Percentiles rank a stretch among this genome's conserved stretches.
Conservation (phyloP, 805 yeast genomes). For the Saccharomyces kudriavzevii region DNA sequence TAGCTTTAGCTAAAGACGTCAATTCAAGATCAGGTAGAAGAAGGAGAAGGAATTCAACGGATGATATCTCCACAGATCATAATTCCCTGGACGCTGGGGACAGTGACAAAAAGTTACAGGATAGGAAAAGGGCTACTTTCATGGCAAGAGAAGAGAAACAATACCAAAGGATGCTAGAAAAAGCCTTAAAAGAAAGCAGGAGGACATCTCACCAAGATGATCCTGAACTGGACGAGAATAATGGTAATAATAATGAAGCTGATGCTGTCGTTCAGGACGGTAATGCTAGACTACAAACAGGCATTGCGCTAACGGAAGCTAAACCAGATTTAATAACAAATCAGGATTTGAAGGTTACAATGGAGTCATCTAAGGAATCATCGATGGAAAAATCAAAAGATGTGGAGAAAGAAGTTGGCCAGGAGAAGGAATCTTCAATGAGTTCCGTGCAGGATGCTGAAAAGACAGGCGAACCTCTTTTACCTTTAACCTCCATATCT, state of each 20-base stretch:
- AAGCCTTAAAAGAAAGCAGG: constrained; percentile 36
- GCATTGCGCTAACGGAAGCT: constrained; percentile 4
- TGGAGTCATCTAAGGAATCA: background rate
- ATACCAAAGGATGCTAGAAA: constrained; percentile 35
- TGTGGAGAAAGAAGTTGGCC: background rate
- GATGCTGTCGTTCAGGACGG: background rate
- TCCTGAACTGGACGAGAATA: constrained; percentile 4
- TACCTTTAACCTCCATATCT: constrained; percentile 3
- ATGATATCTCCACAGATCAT: constrained; percentile 3
- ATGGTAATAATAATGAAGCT: constrained; percentile 7
- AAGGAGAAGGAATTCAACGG: constrained; percentile 3
- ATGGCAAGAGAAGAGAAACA: constrained; percentile 38
- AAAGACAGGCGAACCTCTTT: background rate
- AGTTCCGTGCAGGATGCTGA: background rate
- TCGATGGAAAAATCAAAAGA: background rate
- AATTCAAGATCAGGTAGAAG: constrained; percentile 8
- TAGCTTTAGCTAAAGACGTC: constrained; percentile 3
- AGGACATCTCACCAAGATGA: constrained; percentile 28
- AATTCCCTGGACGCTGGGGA: constrained; percentile 10
- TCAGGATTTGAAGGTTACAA: constrained; percentile 1
- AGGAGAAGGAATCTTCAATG: background rate
- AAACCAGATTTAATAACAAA: constrained; percentile 2
- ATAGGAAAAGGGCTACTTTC: constrained; percentile 33
- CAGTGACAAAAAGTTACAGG: constrained; percentile 22
- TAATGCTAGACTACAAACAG: constrained; percentile 4